phyloP scores from a whole-genome alignment of 225 moss, liverwort and hornwort genomes.

The Marchantia polymorpha region DNA sequence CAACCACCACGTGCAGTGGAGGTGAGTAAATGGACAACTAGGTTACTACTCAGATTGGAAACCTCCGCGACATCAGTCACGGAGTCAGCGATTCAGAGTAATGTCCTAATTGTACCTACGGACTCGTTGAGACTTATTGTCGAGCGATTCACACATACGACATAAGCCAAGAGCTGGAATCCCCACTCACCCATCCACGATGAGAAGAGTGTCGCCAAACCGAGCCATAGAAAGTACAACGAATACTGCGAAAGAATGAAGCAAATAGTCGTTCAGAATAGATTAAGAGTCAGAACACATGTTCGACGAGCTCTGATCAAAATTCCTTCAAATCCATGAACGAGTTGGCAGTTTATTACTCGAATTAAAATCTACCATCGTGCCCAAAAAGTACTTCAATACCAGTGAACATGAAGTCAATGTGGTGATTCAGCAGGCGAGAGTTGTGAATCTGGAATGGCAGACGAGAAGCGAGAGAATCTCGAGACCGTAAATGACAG shows the following conservation, averaged over 20 bases:
- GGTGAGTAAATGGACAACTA: neutral
- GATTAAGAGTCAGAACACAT: neutral
- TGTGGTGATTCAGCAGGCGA: too few relatives aligned
- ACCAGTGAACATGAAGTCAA: too few relatives aligned
- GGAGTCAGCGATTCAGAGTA: neutral
- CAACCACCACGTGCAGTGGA: neutral
- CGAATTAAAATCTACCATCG: neutral
- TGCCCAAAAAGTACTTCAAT: neutral
- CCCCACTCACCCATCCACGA: constrained; percentile 36
- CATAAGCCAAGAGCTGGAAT: neutral
- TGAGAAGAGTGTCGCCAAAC: constrained; percentile 20
- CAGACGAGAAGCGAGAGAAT: too few relatives aligned
- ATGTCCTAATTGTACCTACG: neutral
- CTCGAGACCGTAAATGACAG: too few relatives aligned
- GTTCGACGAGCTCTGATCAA: neutral
- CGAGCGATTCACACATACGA: neutral
- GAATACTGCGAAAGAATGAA: constrained; percentile 28
- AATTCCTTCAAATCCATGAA: neutral
- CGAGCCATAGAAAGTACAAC: constrained; percentile 33
- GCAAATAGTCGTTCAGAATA: neutral
- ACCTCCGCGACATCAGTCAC: neutral
- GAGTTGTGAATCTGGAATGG: too few relatives aligned
- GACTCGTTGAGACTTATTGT: neutral
- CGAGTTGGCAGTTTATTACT: neutral
- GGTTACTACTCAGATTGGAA: too few relatives aligned